Percentiles rank a stretch among this genome's conserved stretches.
phyloP scores from a whole-genome alignment of 2,329 filamentous ascomycete genomes.

The Xylaria polymorpha region DNA sequence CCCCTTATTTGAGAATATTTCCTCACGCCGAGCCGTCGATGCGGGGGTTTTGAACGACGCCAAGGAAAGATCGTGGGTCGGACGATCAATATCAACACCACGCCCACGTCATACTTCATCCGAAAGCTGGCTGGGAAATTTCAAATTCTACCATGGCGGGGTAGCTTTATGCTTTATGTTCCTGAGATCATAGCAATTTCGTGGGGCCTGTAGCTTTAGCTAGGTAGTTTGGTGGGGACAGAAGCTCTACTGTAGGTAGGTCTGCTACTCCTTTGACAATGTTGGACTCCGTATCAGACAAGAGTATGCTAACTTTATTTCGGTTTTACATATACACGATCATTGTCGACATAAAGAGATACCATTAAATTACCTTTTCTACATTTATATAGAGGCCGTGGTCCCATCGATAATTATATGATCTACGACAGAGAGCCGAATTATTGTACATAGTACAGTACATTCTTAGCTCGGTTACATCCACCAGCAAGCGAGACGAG shows the following conservation, averaged over 20 bases:
- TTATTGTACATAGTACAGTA: background rate
- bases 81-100: slow-evolving; percentile 1
- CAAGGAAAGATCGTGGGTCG: slow-evolving; percentile 5
- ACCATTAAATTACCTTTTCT: background rate
- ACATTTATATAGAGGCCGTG: background rate
- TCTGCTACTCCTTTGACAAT: background rate
- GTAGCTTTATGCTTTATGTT: slow-evolving; percentile 4
- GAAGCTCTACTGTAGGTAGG: background rate
- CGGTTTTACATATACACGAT: background rate
- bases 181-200: slow-evolving; percentile 9
- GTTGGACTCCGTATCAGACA: background rate
- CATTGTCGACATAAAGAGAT: background rate
- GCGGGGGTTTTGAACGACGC: slow-evolving; percentile 4
- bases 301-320: background rate
- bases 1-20: background rate
- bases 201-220: slow-evolving; percentile 9
- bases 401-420: background rate
- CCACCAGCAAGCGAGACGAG: background rate
- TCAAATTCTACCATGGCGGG: background rate
- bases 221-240: background rate
- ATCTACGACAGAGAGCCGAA: background rate
- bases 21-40: background rate
- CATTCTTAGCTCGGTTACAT: background rate
- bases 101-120: slow-evolving; percentile 31
- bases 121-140: background rate